phyloP scores from a whole-genome alignment of 352 stramenopile genomes.

The Phytophthora agathidicida region DNA sequence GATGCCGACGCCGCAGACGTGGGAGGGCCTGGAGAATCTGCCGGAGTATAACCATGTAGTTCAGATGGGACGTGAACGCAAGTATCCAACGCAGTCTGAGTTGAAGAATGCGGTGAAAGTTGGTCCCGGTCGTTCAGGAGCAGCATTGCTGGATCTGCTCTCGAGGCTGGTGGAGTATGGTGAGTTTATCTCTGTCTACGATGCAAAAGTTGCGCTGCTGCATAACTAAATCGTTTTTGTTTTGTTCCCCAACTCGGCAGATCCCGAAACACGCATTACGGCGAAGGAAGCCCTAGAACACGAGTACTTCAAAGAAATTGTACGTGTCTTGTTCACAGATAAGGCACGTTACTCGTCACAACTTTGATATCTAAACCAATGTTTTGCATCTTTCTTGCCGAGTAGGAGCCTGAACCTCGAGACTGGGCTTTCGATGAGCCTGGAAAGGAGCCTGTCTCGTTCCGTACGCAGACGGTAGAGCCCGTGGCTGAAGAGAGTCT shows the following conservation, averaged over 20 bases:
- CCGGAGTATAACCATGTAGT: constrained; percentile 86
- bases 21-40: constrained; percentile 84
- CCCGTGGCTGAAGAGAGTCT: constrained; percentile 73
- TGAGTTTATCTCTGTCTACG: constrained; percentile 24
- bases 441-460: constrained; percentile 85
- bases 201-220: background rate
- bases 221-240: background rate
- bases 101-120: constrained; percentile 89
- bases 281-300: constrained; percentile 92
- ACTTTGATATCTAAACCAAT: too few relatives aligned
- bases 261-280: constrained; percentile 91
- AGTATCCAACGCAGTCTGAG: constrained; percentile 85
- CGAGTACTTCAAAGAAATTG: constrained; percentile 93
- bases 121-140: constrained; percentile 68
- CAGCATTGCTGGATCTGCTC: constrained; percentile 79
- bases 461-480: constrained; percentile 85
- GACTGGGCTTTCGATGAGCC: constrained; percentile 90
- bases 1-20: constrained; percentile 84
- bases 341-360: too few relatives aligned
- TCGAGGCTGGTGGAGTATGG: constrained; percentile 84
- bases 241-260: constrained; percentile 38
- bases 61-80: constrained; percentile 85
- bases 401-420: constrained; percentile 79
- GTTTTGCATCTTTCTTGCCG: constrained; percentile 5
- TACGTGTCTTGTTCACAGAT: constrained; percentile 38